Evolutionary conservation across 306 rosid species (phyloP).

Genomic region (Astragalus glycyphyllos): DNA sequence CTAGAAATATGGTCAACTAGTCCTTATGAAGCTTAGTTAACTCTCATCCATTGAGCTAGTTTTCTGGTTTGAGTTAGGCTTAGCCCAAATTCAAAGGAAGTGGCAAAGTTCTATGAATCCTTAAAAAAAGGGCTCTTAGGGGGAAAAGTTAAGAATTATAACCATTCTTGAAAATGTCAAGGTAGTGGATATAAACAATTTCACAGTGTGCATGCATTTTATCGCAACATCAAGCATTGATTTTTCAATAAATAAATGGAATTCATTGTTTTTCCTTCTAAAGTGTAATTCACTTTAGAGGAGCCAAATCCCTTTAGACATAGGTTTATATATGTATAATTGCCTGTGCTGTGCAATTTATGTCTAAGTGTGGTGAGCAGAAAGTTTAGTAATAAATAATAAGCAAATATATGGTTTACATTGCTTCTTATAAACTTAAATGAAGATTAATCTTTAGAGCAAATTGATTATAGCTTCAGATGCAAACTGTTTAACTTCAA

Average conservation of each 20-base stretch:
- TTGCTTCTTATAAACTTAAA: not conserved
- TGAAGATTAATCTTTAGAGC: not conserved
- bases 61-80: too few relatives aligned
- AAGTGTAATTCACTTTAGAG: too few relatives aligned
- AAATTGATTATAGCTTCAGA: constrained; percentile 13
- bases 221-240: not conserved
- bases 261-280: not conserved
- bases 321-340: constrained; percentile 8
- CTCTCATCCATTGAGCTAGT: too few relatives aligned
- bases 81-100: too few relatives aligned
- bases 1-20: too few relatives aligned
- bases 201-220: not conserved
- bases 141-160: not conserved
- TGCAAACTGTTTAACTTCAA: not conserved
- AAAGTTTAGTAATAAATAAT: not conserved
- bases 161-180: not conserved
- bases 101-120: constrained; percentile 23
- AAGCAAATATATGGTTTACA: not conserved
- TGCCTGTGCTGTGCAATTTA: constrained; percentile 14
- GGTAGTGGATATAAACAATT: not conserved
- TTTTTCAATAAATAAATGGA: not conserved
- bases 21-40: too few relatives aligned
- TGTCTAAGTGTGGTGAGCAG: not conserved
- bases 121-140: not conserved
- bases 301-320: not conserved